Evolutionary conservation across 2,329 filamentous ascomycete species (phyloP).

Genomic region (Microsporum canis): DNA sequence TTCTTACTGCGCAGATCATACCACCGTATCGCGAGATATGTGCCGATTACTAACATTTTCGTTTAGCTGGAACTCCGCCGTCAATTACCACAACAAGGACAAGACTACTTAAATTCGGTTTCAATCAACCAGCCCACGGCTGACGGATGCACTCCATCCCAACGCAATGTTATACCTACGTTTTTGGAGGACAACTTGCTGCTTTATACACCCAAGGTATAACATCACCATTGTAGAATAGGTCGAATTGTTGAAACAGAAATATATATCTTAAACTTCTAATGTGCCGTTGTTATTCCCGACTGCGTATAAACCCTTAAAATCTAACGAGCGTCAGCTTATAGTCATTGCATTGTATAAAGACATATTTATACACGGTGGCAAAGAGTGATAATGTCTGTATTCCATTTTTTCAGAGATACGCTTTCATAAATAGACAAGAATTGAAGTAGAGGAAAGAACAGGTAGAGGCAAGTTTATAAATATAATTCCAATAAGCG

Average conservation of each 20-base stretch:
- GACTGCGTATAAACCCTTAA: neutral
- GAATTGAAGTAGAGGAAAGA: neutral
- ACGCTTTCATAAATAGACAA: neutral
- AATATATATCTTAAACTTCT: neutral
- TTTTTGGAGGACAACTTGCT: neutral
- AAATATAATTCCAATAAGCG: neutral
- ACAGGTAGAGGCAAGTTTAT: neutral
- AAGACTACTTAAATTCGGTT: slow-evolving; percentile 40
- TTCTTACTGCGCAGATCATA: neutral
- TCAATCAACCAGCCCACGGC: neutral
- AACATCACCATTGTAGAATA: slow-evolving; percentile 1
- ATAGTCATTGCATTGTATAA: too few species aligned
- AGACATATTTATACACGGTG: neutral
- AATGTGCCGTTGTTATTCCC: neutral
- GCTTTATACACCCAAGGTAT: neutral
- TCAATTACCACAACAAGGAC: slow-evolving; percentile 97
- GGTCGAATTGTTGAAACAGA: slow-evolving; percentile 2
- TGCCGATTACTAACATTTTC: slow-evolving; percentile 7
- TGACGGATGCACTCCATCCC: neutral
- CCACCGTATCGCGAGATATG: neutral
- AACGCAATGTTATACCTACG: neutral
- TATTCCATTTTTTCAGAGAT: neutral
- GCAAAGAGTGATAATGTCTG: neutral
- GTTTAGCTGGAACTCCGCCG: slow-evolving; percentile 75
- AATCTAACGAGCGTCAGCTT: too few species aligned